Conservation (phyloP, 2,329 filamentous ascomycete genomes). For the Venturia nashicola region DNA sequence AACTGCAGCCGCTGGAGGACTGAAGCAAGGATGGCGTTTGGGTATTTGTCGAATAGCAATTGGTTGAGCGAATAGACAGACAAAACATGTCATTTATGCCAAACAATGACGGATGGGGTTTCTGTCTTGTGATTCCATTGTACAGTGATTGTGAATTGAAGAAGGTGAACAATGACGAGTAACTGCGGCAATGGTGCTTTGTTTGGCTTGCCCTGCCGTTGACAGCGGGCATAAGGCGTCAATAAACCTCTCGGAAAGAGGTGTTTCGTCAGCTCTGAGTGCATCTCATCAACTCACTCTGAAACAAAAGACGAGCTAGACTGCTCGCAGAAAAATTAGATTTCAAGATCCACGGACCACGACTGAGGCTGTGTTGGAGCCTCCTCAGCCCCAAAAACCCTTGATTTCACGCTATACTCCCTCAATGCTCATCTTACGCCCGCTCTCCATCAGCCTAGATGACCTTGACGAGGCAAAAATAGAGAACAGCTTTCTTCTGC, state of each 20-base stretch:
- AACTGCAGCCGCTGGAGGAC: background rate
- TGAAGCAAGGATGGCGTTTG: background rate
- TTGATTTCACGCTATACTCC: background rate
- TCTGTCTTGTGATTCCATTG: background rate
- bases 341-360: background rate
- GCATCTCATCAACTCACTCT: background rate
- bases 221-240: background rate
- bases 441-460: background rate
- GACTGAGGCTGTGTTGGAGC: background rate
- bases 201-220: background rate
- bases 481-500: background rate
- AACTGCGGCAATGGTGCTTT: background rate
- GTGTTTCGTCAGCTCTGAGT: background rate
- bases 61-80: background rate
- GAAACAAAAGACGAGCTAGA: background rate
- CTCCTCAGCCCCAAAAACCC: background rate
- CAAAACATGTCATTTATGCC: background rate
- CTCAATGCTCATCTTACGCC: background rate
- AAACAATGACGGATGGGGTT: background rate
- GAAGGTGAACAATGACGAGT: background rate
- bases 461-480: background rate
- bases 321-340: background rate
- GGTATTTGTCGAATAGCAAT: background rate
- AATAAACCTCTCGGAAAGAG: background rate
- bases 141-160: background rate